These are phyloP conservation scores for Lichtheimia hyalospora DNA, from an alignment of 371 early-diverging fungal species.

Conservation along the genomic window DNA sequence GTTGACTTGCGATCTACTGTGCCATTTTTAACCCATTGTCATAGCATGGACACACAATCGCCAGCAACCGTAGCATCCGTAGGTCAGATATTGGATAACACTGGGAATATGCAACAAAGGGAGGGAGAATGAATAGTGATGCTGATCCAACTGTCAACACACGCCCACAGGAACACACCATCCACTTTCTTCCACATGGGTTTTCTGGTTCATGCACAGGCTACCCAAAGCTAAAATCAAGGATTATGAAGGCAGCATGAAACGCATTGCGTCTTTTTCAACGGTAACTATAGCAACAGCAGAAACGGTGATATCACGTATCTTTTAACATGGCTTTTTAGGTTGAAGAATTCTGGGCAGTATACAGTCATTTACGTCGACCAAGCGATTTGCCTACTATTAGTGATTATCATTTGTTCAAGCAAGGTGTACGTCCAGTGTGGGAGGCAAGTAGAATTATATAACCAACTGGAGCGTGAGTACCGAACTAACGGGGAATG, in stretches of 20 bases:
- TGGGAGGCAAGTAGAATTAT: constrained; percentile 80
- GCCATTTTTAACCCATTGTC: too few species aligned
- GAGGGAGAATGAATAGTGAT: neutral
- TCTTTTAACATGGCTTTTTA: constrained; percentile 13
- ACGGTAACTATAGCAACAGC: constrained; percentile 50
- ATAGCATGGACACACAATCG: neutral
- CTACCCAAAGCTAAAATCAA: constrained; percentile 82
- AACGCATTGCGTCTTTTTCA: constrained; percentile 79
- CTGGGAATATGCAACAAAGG: neutral
- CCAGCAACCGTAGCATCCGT: too few species aligned
- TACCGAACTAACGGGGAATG: neutral
- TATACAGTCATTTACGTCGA: constrained; percentile 83
- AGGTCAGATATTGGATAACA: neutral
- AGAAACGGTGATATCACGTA: too few species aligned
- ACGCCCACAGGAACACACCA: constrained; percentile 30
- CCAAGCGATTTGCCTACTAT: constrained; percentile 88
- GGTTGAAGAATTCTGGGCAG: constrained; percentile 94
- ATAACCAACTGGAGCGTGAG: neutral
- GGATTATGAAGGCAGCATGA: constrained; percentile 88
- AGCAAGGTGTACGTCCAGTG: constrained; percentile 92
- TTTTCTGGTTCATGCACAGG: constrained; percentile 92
- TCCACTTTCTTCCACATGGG: constrained; percentile 70
- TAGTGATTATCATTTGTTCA: constrained; percentile 95
- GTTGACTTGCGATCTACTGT: too few species aligned
- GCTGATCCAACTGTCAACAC: neutral